phyloP scores from a whole-genome alignment of 2,329 filamentous ascomycete genomes.

The Alternaria longipes region DNA sequence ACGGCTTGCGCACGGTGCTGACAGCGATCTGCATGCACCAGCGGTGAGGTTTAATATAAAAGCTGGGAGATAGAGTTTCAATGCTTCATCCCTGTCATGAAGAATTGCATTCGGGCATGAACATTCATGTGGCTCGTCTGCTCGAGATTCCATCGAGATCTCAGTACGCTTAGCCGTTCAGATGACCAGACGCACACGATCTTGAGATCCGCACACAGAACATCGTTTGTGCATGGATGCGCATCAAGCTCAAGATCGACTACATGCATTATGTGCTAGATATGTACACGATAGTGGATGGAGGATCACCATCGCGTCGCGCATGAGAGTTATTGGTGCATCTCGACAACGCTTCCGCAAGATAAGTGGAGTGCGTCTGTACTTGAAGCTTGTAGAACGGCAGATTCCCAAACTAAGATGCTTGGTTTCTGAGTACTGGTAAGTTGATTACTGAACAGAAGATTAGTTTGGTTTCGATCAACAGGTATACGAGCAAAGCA shows the following conservation, averaged over 20 bases:
- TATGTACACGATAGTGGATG: neutral
- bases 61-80: neutral
- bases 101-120: neutral
- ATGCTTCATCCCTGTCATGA: neutral
- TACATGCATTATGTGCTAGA: neutral
- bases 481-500: neutral
- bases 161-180: neutral
- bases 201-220: neutral
- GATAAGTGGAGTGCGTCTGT: neutral
- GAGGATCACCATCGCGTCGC: neutral
- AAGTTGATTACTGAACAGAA: neutral
- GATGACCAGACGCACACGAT: neutral
- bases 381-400: neutral
- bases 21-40: neutral
- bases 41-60: neutral
- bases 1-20: neutral
- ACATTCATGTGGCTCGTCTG: neutral
- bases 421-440: neutral
- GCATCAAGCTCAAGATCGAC: neutral
- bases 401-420: neutral
- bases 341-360: neutral
- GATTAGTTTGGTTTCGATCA: neutral
- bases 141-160: neutral
- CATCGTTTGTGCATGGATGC: neutral
- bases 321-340: neutral